Conservation (phyloP, 1,284 basidiomycete species). For the Microbotryomycetes sp. region DNA sequence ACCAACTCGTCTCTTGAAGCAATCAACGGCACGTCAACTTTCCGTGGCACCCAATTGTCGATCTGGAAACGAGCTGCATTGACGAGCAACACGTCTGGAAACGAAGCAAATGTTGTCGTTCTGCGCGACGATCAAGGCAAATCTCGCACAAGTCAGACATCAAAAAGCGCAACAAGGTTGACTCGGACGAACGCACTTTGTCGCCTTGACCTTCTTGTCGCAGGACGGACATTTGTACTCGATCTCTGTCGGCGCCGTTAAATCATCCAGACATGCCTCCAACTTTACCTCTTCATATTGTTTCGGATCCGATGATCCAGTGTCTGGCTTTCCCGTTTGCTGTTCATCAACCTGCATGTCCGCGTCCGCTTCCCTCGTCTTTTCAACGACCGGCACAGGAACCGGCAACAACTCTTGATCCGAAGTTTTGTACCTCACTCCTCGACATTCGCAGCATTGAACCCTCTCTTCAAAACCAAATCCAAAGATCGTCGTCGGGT, state of each 20-base stretch:
- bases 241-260: conserved; percentile 58
- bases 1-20: conserved; percentile 49
- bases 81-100: conserved; percentile 80
- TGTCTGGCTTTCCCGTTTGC: conserved; percentile 37
- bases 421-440: conserved; percentile 85
- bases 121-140: conserved; percentile 45
- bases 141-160: neutral
- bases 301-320: neutral
- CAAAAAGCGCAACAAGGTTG: neutral
- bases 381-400: conserved; percentile 60
- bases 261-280: conserved; percentile 57
- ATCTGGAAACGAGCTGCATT: conserved; percentile 94
- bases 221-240: conserved; percentile 63
- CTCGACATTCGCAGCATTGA: conserved; percentile 70
- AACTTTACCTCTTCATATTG: conserved; percentile 66
- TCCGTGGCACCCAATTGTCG: conserved; percentile 93
- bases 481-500: conserved; percentile 67
- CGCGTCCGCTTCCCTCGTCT: conserved; percentile 27
- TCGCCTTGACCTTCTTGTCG: conserved; percentile 56
- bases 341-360: conserved; percentile 26
- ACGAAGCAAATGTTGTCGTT: conserved; percentile 68
- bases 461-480: conserved; percentile 81
- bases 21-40: conserved; percentile 83
- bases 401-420: conserved; percentile 69
- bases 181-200: conserved; percentile 48